phyloP scores from a whole-genome alignment of 139 green algal species.

The Bryopsis sp. region DNA sequence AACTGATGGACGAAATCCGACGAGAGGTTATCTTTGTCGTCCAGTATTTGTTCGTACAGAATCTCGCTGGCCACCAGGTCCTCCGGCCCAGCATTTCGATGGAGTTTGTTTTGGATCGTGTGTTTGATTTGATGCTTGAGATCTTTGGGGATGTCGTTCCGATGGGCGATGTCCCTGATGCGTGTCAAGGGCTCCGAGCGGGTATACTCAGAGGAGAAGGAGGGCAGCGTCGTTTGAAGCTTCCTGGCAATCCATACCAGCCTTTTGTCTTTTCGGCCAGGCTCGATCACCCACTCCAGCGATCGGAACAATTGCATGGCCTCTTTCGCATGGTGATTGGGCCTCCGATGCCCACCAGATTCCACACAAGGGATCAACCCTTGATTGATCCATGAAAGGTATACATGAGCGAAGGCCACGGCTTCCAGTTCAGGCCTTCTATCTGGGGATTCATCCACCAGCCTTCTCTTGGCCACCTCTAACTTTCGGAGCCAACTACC shows the following conservation, averaged over 20 bases:
- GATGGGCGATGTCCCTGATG: slow-evolving; percentile 96
- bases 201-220: slow-evolving; percentile 84
- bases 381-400: slow-evolving; percentile 79
- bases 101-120: slow-evolving; percentile 99
- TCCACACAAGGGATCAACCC: slow-evolving; percentile 86
- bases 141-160: slow-evolving; percentile 53
- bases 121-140: slow-evolving; percentile 98
- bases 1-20: slow-evolving; percentile 84
- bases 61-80: slow-evolving; percentile 90
- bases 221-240: slow-evolving; percentile 53
- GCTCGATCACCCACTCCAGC: slow-evolving; percentile 1
- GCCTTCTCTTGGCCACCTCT: slow-evolving; percentile 51
- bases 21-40: slow-evolving; percentile 23
- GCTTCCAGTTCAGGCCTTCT: slow-evolving; percentile 41
- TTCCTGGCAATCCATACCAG: neutral
- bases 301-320: slow-evolving; percentile 73
- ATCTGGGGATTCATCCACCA: slow-evolving; percentile 55
- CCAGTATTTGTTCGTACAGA: slow-evolving; percentile 73
- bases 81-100: slow-evolving; percentile 91
- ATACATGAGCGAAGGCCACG: slow-evolving; percentile 32
- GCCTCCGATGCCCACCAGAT: slow-evolving; percentile 81
- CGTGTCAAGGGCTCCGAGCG: slow-evolving; percentile 78
- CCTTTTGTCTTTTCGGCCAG: neutral
- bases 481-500: slow-evolving; percentile 77
- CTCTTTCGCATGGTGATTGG: slow-evolving; percentile 85